phyloP scores from a whole-genome alignment of 2,329 filamentous ascomycete species.

The Xylariaceae sp. region DNA sequence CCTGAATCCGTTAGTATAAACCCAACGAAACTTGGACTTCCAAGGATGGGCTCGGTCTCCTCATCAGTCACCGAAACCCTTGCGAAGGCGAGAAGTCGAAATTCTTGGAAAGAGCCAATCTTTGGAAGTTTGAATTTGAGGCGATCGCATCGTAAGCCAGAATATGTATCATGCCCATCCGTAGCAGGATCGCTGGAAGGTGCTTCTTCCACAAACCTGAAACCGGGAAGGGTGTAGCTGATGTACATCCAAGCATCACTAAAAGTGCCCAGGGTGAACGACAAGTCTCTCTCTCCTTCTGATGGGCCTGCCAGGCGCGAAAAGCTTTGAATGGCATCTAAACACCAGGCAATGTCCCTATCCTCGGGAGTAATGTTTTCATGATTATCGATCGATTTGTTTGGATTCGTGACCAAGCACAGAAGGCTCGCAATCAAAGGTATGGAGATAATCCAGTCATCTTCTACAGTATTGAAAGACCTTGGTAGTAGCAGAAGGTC shows the following conservation, averaged over 20 bases:
- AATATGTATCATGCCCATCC: background rate
- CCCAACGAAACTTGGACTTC: background rate
- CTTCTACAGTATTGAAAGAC: background rate
- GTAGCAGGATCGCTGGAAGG: background rate
- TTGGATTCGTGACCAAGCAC: background rate
- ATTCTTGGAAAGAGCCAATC: background rate
- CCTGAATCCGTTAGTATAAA: background rate
- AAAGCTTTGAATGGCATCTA: background rate
- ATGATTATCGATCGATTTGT: background rate
- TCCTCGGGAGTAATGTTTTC: background rate
- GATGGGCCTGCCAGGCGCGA: background rate
- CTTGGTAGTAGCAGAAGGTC: background rate
- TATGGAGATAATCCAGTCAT: background rate
- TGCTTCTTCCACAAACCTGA: background rate
- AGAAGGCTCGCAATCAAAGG: background rate
- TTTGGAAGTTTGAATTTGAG: background rate
- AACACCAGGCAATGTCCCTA: background rate
- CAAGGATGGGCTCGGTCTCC: background rate
- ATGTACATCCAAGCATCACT: background rate
- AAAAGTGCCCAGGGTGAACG: background rate
- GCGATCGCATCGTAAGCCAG: background rate
- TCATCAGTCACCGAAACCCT: background rate
- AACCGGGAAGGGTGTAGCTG: background rate
- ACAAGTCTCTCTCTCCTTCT: background rate
- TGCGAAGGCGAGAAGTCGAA: background rate